These are phyloP conservation scores for Chalaropsis thielavioides DNA, from an alignment of 2,329 filamentous ascomycete species.

Conservation along the genomic window DNA sequence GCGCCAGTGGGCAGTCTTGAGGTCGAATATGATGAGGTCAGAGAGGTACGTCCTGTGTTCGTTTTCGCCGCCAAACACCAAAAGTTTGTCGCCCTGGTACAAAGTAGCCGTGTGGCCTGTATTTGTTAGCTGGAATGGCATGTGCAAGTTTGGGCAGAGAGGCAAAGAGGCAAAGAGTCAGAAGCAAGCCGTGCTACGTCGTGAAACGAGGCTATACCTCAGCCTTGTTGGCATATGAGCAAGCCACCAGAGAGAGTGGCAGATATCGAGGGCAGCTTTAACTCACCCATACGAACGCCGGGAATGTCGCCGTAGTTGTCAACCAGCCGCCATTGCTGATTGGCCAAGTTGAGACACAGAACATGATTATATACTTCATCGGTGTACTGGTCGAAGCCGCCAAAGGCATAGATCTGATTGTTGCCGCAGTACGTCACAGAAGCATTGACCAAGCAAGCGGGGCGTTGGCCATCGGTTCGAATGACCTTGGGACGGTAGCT, in stretches of 20 bases:
- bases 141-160: background rate
- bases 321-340: conserved; percentile 84
- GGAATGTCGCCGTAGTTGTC: conserved; percentile 98
- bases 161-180: too few relatives aligned
- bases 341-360: conserved; percentile 69
- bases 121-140: conserved; percentile 1
- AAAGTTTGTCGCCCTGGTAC: conserved; percentile 85
- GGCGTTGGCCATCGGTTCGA: conserved; percentile 62
- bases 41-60: conserved; percentile 92
- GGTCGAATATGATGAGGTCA: conserved; percentile 89
- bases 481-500: conserved; percentile 75
- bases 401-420: conserved; percentile 95
- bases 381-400: conserved; percentile 95
- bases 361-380: conserved; percentile 99
- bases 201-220: background rate
- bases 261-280: background rate
- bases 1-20: conserved; percentile 89
- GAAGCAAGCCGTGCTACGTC: background rate
- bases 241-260: background rate
- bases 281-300: conserved; percentile 83
- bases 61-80: conserved; percentile 96
- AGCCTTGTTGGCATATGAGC: background rate
- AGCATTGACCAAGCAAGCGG: conserved; percentile 91
- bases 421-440: conserved; percentile 98
- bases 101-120: conserved; percentile 85